These are phyloP conservation scores for Fusarium agapanthi DNA, from an alignment of 2,329 filamentous ascomycete species.

Conservation along the genomic window DNA sequence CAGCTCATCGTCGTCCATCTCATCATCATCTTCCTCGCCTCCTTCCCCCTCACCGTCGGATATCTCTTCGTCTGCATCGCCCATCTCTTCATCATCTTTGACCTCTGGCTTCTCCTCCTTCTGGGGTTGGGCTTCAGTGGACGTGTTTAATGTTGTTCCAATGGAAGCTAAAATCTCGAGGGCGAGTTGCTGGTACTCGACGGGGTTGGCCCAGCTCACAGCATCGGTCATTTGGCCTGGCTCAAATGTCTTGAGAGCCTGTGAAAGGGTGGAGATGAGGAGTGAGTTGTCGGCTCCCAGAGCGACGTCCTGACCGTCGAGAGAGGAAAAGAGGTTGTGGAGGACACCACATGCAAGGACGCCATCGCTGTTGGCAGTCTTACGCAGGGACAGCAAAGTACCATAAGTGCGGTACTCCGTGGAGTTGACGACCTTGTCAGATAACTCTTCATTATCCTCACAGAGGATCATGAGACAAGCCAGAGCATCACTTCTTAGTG, in stretches of 20 bases:
- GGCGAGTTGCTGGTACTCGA: conserved; percentile 62
- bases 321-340: conserved; percentile 67
- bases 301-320: conserved; percentile 38
- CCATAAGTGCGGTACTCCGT: conserved; percentile 58
- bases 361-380: conserved; percentile 57
- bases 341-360: conserved; percentile 68
- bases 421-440: conserved; percentile 62
- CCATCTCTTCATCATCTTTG: conserved; percentile 52
- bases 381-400: conserved; percentile 58
- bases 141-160: conserved; percentile 65
- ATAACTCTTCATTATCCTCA: conserved; percentile 66
- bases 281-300: conserved; percentile 47
- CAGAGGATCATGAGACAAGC: conserved; percentile 66
- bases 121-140: conserved; percentile 50
- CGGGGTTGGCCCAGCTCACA: conserved; percentile 50
- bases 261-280: conserved; percentile 50
- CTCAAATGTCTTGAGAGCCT: conserved; percentile 42
- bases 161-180: conserved; percentile 72
- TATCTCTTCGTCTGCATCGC: conserved; percentile 49
- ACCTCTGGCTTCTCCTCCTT: conserved; percentile 52
- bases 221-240: conserved; percentile 45
- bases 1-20: conserved; percentile 66
- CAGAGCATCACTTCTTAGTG: conserved; percentile 57
- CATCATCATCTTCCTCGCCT: conserved; percentile 56
- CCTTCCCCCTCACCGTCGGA: conserved; percentile 49